Evolutionary conservation across 192 early-diverging fungal genomes (phyloP).

Genomic region (Backusella psychrophila): DNA sequence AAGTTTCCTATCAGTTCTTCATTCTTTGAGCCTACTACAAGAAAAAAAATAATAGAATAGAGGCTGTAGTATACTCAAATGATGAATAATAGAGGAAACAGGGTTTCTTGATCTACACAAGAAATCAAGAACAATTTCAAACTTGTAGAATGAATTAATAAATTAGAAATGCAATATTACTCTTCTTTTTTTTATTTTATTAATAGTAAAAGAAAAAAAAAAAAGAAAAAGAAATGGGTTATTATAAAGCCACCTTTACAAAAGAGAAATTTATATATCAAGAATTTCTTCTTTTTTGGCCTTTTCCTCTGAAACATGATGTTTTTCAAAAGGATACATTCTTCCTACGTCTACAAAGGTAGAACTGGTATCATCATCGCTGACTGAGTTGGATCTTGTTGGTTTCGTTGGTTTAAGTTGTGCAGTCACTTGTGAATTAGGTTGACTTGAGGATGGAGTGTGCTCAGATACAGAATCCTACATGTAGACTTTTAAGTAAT

Average conservation of each 20-base stretch:
- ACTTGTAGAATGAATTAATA: no score
- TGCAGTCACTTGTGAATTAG: background rate
- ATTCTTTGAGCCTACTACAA: no score
- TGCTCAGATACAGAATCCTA: constrained; percentile 5
- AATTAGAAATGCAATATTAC: no score
- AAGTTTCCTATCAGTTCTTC: background rate
- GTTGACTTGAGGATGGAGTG: background rate
- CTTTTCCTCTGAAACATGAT: background rate
- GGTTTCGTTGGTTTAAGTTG: background rate
- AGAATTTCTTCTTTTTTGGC: constrained; percentile 7
- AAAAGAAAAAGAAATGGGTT: background rate
- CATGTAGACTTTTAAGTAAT: background rate
- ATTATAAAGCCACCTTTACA: background rate
- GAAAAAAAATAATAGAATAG: no score
- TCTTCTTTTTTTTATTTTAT: background rate
- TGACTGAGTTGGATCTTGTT: background rate
- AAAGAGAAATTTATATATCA: background rate
- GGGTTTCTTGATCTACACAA: no score
- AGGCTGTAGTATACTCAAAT: no score
- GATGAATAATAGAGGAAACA: no score
- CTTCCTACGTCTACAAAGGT: constrained; percentile 29
- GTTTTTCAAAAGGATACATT: constrained; percentile 22
- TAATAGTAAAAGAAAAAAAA: background rate
- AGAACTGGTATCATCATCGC: constrained; percentile 17
- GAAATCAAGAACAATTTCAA: no score